Percentiles rank a stretch among this genome's conserved stretches.
phyloP scores from a whole-genome alignment of 192 early-diverging fungal genomes.

The Linderina pennispora region DNA sequence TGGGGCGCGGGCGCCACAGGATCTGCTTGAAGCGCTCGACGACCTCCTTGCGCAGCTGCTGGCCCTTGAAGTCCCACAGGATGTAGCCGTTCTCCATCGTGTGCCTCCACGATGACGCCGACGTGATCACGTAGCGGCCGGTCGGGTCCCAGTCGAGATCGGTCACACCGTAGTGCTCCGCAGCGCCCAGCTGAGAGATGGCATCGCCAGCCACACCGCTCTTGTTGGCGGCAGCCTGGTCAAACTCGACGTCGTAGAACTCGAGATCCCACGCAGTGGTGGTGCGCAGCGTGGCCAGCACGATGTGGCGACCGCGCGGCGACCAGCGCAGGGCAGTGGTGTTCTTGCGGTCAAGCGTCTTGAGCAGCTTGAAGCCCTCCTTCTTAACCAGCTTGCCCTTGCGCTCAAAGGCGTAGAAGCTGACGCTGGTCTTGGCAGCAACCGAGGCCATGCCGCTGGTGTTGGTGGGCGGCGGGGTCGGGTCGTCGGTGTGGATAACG shows the following conservation, averaged over 20 bases:
- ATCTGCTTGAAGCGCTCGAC: slow-evolving; percentile 88
- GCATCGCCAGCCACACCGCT: slow-evolving; percentile 52
- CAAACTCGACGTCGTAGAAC: slow-evolving; percentile 90
- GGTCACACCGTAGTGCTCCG: slow-evolving; percentile 92
- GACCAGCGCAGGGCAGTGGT: slow-evolving; percentile 88
- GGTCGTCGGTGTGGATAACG: slow-evolving; percentile 75
- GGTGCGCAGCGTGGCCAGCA: slow-evolving; percentile 79
- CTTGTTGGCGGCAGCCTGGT: slow-evolving; percentile 46
- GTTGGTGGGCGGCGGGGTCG: slow-evolving; percentile 49
- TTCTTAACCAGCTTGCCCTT: slow-evolving; percentile 58
- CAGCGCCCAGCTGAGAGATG: slow-evolving; percentile 60
- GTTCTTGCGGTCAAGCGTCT: slow-evolving; percentile 74
- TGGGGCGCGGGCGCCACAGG: slow-evolving; percentile 92
- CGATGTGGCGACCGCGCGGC: slow-evolving; percentile 88
- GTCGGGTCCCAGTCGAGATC: slow-evolving; percentile 99
- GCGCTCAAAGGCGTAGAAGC: slow-evolving; percentile 82
- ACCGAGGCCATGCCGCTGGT: slow-evolving; percentile 42
- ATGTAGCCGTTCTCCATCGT: slow-evolving; percentile 85
- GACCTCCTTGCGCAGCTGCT: slow-evolving; percentile 64
- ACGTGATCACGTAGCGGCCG: slow-evolving; percentile 86
- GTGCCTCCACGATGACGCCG: slow-evolving; percentile 82
- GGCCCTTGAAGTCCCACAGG: slow-evolving; percentile 89
- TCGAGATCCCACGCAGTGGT: slow-evolving; percentile 74
- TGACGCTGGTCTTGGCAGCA: slow-evolving; percentile 59
- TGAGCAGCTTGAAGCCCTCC: slow-evolving; percentile 76